phyloP scores from a whole-genome alignment of 768 basidiomycete genomes.

The Boletus pseudopeckii region DNA sequence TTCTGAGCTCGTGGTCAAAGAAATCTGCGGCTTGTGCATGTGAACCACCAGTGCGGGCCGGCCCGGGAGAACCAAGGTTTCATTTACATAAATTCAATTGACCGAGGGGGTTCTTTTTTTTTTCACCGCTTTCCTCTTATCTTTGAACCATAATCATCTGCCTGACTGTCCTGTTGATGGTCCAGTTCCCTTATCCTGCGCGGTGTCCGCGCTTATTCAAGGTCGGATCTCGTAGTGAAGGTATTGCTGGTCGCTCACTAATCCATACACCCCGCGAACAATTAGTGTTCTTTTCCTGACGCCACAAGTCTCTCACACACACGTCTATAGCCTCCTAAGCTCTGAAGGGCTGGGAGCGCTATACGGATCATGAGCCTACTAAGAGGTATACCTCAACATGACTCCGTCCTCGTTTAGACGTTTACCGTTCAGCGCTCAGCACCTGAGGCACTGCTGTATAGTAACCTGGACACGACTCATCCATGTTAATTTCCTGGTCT shows the following conservation, averaged over 20 bases:
- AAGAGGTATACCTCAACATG: background rate
- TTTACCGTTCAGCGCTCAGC: background rate
- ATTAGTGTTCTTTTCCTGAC: background rate
- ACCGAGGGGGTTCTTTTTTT: background rate
- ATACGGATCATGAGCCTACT: background rate
- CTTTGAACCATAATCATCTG: background rate
- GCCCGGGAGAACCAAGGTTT: background rate
- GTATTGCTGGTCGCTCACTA: slow-evolving; percentile 5
- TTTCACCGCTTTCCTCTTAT: background rate
- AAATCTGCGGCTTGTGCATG: background rate
- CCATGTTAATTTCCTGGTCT: background rate
- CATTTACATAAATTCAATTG: background rate
- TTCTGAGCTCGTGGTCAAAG: background rate
- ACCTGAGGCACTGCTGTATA: background rate
- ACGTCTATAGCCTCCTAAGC: background rate
- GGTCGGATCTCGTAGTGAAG: slow-evolving; percentile 17
- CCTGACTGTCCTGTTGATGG: background rate
- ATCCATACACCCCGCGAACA: slow-evolving; percentile 1
- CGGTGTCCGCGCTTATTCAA: background rate
- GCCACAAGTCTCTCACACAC: slow-evolving; percentile 12
- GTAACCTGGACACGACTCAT: background rate
- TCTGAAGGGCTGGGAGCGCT: background rate
- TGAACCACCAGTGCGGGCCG: background rate
- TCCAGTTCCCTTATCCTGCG: background rate
- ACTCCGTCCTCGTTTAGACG: background rate